Conservation (phyloP, 2,329 filamentous ascomycete species). For the Diaporthe vexans region DNA sequence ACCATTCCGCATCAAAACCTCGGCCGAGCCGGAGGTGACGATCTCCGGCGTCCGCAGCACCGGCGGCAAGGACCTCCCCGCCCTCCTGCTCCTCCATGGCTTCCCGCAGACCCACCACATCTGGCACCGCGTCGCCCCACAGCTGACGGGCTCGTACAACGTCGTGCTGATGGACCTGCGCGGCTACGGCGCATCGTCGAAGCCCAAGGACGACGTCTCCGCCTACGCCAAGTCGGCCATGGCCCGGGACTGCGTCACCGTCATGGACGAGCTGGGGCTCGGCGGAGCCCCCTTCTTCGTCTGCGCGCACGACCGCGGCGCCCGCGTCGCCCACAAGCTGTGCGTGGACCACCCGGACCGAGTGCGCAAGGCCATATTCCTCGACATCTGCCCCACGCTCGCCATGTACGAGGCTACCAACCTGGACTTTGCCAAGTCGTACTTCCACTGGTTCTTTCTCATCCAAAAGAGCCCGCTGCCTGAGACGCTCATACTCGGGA, state of each 20-base stretch:
- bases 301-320: conserved; percentile 70
- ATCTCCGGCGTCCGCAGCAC: conserved; percentile 59
- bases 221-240: conserved; percentile 64
- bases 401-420: conserved; percentile 64
- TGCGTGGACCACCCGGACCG: conserved; percentile 60
- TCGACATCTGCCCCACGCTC: conserved; percentile 69
- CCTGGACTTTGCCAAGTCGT: conserved; percentile 60
- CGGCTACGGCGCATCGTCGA: conserved; percentile 66
- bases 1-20: conserved; percentile 55
- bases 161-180: conserved; percentile 64
- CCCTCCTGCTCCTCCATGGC: conserved; percentile 64
- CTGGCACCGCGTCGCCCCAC: conserved; percentile 62
- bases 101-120: conserved; percentile 67
- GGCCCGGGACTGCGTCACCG: conserved; percentile 60
- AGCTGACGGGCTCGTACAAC: conserved; percentile 56
- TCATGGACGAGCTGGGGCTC: conserved; percentile 61
- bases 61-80: conserved; percentile 50
- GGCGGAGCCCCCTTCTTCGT: conserved; percentile 56
- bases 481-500: conserved; percentile 59
- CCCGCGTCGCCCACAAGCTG: conserved; percentile 67
- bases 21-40: conserved; percentile 53
- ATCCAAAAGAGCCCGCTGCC: conserved; percentile 66
- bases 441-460: conserved; percentile 73
- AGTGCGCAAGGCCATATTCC: conserved; percentile 58
- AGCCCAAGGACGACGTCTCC: conserved; percentile 51